Evolutionary conservation across 495 filamentous ascomycete genomes (phyloP), one percentile per base, ranked within the genome.

Genomic region (Collariella sp.): DNA sequence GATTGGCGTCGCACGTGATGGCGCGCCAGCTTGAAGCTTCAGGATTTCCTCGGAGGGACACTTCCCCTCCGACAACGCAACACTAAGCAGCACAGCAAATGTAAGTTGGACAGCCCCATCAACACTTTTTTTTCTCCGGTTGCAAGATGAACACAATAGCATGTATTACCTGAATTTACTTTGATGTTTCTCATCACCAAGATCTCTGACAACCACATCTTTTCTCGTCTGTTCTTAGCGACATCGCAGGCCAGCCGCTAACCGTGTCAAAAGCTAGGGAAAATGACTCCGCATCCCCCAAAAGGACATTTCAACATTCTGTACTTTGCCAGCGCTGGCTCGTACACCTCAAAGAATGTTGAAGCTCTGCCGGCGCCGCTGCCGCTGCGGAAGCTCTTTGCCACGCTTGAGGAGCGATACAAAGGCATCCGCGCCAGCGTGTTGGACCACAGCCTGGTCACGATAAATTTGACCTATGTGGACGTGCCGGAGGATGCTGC

Each of bases 391-490:
- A 70, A 80, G 41, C 73, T 98, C 13, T 95, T 88, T 65, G 65
- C 70, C 13, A 56, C 71, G 31, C 78, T 98, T n/a, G 93, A 97
- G 57, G 64, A 80, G 61, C 77, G 70, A 49, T 94, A 98, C 71
- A 76, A 81, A 18, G 89, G 91, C n/a, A 90, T 97, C 52, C 78
- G 64, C 42, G 72, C 78, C 16, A 85, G 80, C 39, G 80, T 97
- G 18, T 74, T 97, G 12, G 67, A 69, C 9, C 89, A 84, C 61
- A 91, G 85, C 62, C 79, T 93, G 13, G 75, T 96, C 26, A 96
- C 94, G 26, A 64, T 97, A 34, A 94, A 96, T 56, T 71, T 94
- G 35, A 80, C 89, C 24, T 98, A 97, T 71, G 83, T 95, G 33
- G 89, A 98, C 69, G 53, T 91, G 23, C 63, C 70, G 4, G 69